These are phyloP conservation scores for Sindora glabra DNA, from an alignment of 306 rosid genomes.

Conservation along the genomic window DNA sequence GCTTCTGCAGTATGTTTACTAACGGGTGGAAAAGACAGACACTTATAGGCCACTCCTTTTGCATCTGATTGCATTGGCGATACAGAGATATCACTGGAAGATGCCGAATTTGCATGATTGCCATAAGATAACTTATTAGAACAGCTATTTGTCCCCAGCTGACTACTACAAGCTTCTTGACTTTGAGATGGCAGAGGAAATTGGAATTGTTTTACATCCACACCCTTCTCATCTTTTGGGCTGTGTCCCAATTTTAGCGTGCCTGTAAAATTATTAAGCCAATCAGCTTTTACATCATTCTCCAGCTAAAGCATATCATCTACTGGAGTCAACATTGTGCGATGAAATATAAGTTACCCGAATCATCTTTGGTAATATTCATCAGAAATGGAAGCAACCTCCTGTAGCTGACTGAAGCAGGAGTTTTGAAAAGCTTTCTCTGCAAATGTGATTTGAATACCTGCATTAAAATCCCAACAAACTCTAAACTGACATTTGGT, in stretches of 20 bases:
- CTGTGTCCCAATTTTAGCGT: background rate
- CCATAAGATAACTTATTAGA: no score
- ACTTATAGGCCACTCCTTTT: no score
- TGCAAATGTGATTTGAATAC: slow-evolving; percentile 42
- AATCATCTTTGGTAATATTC: slow-evolving; percentile 21
- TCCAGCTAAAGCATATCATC: background rate
- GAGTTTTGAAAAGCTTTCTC: slow-evolving; percentile 56
- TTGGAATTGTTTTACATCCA: background rate
- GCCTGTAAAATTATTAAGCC: slow-evolving; percentile 24
- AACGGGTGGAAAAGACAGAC: no score
- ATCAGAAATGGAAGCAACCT: slow-evolving; percentile 58
- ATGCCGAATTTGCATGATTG: no score
- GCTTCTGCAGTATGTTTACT: no score
- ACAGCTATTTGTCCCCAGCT: background rate
- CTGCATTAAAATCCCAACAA: slow-evolving; percentile 27
- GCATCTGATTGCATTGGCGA: no score
- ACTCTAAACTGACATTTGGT: no score
- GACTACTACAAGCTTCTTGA: background rate
- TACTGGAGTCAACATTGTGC: background rate
- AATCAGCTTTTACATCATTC: slow-evolving; percentile 2
- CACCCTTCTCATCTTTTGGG: background rate
- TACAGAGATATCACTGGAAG: no score
- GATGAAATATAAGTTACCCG: slow-evolving; percentile 25
- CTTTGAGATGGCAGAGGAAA: background rate
- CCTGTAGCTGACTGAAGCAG: slow-evolving; percentile 63